Percentiles rank a stretch among this genome's conserved stretches.
These are phyloP conservation scores for Boletus speciosus DNA, from an alignment of 768 basidiomycete genomes.

Conservation along the genomic window DNA sequence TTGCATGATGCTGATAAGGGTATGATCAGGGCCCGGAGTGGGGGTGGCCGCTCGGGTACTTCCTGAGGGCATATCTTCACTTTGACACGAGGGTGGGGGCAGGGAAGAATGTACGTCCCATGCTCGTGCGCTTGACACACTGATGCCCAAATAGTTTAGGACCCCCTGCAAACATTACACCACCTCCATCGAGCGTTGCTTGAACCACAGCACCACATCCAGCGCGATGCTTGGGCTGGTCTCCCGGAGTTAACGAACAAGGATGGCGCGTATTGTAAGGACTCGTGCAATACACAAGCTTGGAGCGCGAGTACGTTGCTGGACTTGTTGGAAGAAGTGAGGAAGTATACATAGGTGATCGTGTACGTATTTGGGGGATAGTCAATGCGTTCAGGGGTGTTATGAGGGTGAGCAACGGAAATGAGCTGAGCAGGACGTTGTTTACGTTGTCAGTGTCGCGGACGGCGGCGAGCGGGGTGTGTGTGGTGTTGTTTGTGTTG, in stretches of 20 bases:
- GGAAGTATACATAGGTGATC: conserved; percentile 13
- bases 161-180: conserved; percentile 69
- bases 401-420: not conserved
- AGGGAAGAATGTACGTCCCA: conserved; percentile 58
- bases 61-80: conserved; percentile 86
- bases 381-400: not conserved
- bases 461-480: conserved; percentile 5
- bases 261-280: conserved; percentile 75
- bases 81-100: conserved; percentile 73
- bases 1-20: conserved; percentile 12
- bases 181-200: conserved; percentile 74
- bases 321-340: conserved; percentile 78
- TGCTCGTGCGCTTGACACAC: not conserved
- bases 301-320: conserved; percentile 94
- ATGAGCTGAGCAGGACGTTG: not conserved
- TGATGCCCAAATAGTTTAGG: conserved; percentile 39
- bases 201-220: conserved; percentile 67
- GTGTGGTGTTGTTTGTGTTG: conserved; percentile 25
- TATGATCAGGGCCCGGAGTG: conserved; percentile 77
- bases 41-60: conserved; percentile 96
- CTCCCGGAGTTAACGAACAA: conserved; percentile 90
- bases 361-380: not conserved
- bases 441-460: not conserved
- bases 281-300: conserved; percentile 92
- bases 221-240: conserved; percentile 85